phyloP scores from a whole-genome alignment of 2,329 filamentous ascomycete species.

The Cercospora sesami region DNA sequence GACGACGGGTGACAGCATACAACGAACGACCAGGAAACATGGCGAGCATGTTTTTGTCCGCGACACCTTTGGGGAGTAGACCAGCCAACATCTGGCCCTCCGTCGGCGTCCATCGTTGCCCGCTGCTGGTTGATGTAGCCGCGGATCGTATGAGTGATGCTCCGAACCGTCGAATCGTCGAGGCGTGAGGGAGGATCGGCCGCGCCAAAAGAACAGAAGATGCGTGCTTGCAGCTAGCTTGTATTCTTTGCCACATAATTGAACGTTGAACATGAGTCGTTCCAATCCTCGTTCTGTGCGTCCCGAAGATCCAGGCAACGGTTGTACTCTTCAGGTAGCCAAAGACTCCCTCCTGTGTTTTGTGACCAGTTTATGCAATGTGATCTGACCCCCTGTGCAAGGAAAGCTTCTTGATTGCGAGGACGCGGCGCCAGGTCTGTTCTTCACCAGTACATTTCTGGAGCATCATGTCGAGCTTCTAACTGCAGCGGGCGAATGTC shows the following conservation, averaged over 20 bases:
- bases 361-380: neutral
- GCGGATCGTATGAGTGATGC: neutral
- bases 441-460: neutral
- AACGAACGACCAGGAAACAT: neutral
- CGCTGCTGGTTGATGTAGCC: neutral
- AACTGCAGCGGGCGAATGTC: neutral
- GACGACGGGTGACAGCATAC: neutral
- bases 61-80: neutral
- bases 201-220: neutral
- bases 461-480: neutral
- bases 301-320: too few species aligned
- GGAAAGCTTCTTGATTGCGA: neutral
- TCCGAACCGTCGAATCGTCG: neutral
- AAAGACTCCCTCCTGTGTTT: neutral
- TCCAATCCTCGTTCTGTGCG: too few species aligned
- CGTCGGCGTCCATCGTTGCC: neutral
- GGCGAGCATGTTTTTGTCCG: neutral
- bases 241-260: neutral
- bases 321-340: neutral
- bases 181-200: neutral
- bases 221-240: neutral
- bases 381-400: neutral
- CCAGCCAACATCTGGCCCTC: neutral
- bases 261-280: too few species aligned
- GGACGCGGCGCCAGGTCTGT: neutral